Conservation (phyloP, 305 asterid species). For the Solanum hybrid region DNA sequence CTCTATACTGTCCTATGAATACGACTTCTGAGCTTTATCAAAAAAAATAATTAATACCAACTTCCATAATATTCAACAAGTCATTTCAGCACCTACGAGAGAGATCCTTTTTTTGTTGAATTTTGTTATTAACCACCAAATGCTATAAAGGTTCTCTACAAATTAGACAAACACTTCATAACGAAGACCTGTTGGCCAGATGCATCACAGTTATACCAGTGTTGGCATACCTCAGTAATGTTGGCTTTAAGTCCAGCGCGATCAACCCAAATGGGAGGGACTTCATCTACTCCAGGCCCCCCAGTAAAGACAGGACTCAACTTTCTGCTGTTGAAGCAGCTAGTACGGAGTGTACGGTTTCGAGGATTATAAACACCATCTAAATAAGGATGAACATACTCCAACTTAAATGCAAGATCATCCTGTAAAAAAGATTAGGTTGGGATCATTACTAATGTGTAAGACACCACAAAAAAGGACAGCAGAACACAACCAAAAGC, state of each 20-base stretch:
- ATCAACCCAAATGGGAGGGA: conserved; percentile 99
- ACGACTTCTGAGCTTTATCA: background rate
- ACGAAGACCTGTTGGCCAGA: background rate
- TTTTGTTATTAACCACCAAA: background rate
- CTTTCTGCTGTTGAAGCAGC: conserved; percentile 95
- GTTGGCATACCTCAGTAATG: conserved; percentile 63
- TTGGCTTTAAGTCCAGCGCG: conserved; percentile 92
- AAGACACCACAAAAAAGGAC: background rate
- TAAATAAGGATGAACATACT: conserved; percentile 89
- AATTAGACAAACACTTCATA: background rate
- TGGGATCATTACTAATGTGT: background rate
- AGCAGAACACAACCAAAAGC: background rate
- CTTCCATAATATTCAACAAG: background rate
- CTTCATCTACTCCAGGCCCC: conserved; percentile 97
- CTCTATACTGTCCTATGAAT: background rate
- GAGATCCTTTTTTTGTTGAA: background rate
- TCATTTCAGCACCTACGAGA: background rate
- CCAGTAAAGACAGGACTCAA: conserved; percentile 98
- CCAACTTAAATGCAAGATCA: conserved; percentile 95
- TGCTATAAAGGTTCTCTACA: background rate
- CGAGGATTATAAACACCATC: conserved; percentile 91
- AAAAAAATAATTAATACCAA: background rate
- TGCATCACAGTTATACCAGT: background rate
- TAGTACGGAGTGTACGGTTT: conserved; percentile 80
- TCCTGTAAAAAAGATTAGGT: conserved; percentile 41